phyloP scores from a whole-genome alignment of 1,284 basidiomycete genomes.

The Fistulina hepatica region DNA sequence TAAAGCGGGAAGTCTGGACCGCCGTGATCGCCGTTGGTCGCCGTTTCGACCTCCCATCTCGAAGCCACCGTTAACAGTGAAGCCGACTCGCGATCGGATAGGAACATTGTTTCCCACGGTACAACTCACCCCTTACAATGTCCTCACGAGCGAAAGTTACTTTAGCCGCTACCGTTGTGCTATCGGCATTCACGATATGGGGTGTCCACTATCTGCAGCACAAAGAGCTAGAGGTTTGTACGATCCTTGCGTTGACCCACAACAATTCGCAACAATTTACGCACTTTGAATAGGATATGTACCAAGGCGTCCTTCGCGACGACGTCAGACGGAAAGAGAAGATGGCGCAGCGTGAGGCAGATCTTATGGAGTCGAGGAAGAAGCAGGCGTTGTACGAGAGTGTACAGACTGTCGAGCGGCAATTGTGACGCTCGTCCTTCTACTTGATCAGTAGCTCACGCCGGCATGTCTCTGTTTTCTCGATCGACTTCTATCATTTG shows the following conservation, averaged over 20 bases:
- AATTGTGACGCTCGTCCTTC: too few relatives aligned
- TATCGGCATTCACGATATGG: conserved; percentile 72
- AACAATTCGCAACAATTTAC: conserved; percentile 11
- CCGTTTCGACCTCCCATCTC: background rate
- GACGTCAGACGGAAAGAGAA: conserved; percentile 73
- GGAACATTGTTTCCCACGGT: background rate
- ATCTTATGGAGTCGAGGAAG: conserved; percentile 51
- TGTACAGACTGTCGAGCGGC: conserved; percentile 46
- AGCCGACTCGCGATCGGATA: conserved; percentile 1
- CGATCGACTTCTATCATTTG: too few relatives aligned
- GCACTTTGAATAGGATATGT: conserved; percentile 61
- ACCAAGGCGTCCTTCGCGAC: conserved; percentile 78
- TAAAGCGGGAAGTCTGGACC: background rate
- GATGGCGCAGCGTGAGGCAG: conserved; percentile 53
- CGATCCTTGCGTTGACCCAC: conserved; percentile 3
- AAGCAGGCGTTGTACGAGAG: conserved; percentile 61
- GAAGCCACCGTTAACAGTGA: conserved; percentile 21
- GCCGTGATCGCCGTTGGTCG: background rate
- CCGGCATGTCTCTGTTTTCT: too few relatives aligned
- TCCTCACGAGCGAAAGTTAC: conserved; percentile 72
- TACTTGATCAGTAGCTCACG: too few relatives aligned
- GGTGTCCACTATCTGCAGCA: conserved; percentile 87
- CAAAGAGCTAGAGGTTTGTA: conserved; percentile 69
- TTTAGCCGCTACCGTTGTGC: conserved; percentile 54
- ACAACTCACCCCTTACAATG: conserved; percentile 16